Base-by-base conservation (phyloP, 176 grass and related monocot species). In the Metroxylon sagu region DNA sequence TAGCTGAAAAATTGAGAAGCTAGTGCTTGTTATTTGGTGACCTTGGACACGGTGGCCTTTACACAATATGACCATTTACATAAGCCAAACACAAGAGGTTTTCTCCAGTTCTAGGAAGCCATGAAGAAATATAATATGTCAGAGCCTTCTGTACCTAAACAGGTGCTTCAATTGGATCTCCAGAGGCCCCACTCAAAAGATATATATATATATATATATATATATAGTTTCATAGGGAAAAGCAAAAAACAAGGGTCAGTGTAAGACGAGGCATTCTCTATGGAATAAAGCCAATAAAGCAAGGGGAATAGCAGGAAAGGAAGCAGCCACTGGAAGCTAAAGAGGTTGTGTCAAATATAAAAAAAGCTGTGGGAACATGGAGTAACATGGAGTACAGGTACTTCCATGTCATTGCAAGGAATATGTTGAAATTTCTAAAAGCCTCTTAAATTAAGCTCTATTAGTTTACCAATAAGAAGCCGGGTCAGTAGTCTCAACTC, bases 321-420 rank as follows among this genome's bases (percentile, higher is more conserved):
- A 77, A 86, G 73, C 69, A 74, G 73, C 18, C 67, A 28, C 64
- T 54, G 28, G 59, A 71, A 77, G 26, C 3, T 16, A 50, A 19
- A 52, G 69, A 64, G 56, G 69, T 70, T 61, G 51, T 50, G 51
- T 14, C 49, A n/a, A 57, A 70, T 59, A 73, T 78, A 86, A 65
- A 80, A 74, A 70, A 76, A 60, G 76, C 50, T 77, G 55, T 49
- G 69, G 59, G 70, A 86, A 86, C 78, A 82, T 74, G 83, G 78
- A 71, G 74, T 74, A 78, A 86, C 83, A 78, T 82, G 83, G 70
- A 82, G 74, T 51, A 60, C 54, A 58, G 64, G 60, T 57, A 66
- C 74, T 82, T 86, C 77, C 75, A 86, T 71, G 78, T 16, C 65
- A 77, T 77, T 78, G 78, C 83, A 82, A 86, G 78, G 76, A 77